A percentile compares a stretch with the other conserved stretches of the same genome.
Evolutionary conservation across 768 basidiomycete species (phyloP).

Genomic region (Calocybe cyanea): DNA sequence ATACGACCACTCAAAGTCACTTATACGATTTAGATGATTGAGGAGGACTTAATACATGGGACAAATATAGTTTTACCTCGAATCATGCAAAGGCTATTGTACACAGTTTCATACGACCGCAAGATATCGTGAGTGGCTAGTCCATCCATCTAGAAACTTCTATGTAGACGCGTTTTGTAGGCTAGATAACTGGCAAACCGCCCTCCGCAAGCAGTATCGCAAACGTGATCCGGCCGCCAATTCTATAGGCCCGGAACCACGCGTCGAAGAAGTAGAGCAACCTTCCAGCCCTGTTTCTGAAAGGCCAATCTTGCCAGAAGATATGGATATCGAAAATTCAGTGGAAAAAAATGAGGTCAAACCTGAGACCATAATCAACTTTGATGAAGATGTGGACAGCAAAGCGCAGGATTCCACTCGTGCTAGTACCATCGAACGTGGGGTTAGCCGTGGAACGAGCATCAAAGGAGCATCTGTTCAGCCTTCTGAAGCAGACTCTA

Average conservation of each 20-base stretch:
- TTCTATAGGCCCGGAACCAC: constrained; percentile 65
- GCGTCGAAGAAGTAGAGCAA: constrained; percentile 22
- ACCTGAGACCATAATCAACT: too few species aligned
- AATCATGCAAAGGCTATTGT: constrained; percentile 71
- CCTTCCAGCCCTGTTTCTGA: constrained; percentile 20
- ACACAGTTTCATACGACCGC: constrained; percentile 74
- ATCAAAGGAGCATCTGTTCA: constrained; percentile 13
- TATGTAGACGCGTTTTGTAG: constrained; percentile 35
- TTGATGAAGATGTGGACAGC: constrained; percentile 10
- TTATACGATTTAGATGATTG: constrained; percentile 52
- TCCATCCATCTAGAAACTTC: not conserved
- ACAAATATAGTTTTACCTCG: constrained; percentile 62
- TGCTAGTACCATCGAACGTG: constrained; percentile 18
- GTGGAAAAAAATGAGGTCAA: constrained; percentile 1
- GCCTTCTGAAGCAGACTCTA: constrained; percentile 15
- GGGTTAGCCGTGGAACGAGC: constrained; percentile 15
- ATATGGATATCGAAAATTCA: not conserved
- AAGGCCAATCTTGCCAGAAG: constrained; percentile 16
- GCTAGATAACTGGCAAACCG: constrained; percentile 73
- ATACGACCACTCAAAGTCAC: constrained; percentile 9
- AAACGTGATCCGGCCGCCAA: constrained; percentile 69
- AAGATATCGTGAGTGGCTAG: constrained; percentile 40
- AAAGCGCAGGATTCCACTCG: constrained; percentile 13
- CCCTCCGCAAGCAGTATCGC: constrained; percentile 72
- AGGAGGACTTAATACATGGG: constrained; percentile 66